A percentile compares a stretch with the other conserved stretches of the same genome.
Evolutionary conservation across 225 moss, liverwort and hornwort genomes (phyloP).

Genomic region (Pleurozium schreberi): DNA sequence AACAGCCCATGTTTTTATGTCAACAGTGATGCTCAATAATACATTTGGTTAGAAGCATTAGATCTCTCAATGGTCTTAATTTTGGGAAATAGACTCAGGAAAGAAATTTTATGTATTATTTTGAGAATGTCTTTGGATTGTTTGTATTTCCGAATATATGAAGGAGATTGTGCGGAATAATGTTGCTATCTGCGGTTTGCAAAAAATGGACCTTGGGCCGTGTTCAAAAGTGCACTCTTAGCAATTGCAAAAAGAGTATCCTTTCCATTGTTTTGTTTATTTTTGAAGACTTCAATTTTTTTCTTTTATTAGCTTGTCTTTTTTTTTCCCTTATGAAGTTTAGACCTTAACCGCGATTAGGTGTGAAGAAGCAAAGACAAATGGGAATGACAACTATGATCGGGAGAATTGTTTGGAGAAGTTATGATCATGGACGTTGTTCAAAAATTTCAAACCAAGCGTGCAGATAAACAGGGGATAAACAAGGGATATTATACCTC

Average conservation of each 20-base stretch:
- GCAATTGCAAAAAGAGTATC: slow-evolving; percentile 79
- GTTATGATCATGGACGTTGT: slow-evolving; percentile 79
- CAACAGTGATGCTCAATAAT: too few species aligned
- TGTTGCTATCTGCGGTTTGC: background rate
- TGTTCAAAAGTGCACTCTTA: slow-evolving; percentile 89
- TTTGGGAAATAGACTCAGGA: background rate
- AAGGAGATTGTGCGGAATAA: slow-evolving; percentile 10
- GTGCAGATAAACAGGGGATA: slow-evolving; percentile 88
- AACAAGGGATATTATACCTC: slow-evolving; percentile 46
- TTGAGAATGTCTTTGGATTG: background rate
- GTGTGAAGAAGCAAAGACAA: slow-evolving; percentile 64
- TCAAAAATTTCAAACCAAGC: slow-evolving; percentile 72
- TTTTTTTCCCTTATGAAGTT: background rate
- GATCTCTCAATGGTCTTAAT: background rate
- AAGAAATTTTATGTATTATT: background rate
- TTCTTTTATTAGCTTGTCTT: background rate
- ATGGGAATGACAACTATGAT: slow-evolving; percentile 86
- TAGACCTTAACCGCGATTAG: slow-evolving; percentile 22
- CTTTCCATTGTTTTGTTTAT: background rate
- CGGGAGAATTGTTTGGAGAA: slow-evolving; percentile 96
- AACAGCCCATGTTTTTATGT: too few species aligned
- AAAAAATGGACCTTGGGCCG: slow-evolving; percentile 96
- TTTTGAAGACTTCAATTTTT: background rate
- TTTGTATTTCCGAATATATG: background rate
- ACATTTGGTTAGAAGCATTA: background rate